A percentile compares a stretch with the other conserved stretches of the same genome.
These are phyloP conservation scores for Funneliformis mosseae DNA, from an alignment of 192 early-diverging fungal species.

Conservation along the genomic window DNA sequence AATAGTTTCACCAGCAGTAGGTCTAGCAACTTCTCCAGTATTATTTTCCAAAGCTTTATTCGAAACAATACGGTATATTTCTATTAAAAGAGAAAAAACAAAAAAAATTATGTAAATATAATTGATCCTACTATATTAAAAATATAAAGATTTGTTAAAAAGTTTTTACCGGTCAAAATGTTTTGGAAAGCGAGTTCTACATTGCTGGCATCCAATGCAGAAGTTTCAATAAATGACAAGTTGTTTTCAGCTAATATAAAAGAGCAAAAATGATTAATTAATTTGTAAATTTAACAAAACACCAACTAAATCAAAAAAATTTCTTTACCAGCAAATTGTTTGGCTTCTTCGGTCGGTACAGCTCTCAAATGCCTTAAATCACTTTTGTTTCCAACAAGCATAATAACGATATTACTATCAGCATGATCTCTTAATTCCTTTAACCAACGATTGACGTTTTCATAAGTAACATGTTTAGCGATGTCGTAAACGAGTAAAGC, in stretches of 20 bases:
- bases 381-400: conserved; percentile 99
- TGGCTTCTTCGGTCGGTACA: conserved; percentile 97
- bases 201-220: conserved; percentile 94
- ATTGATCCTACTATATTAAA: neutral
- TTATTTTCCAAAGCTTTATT: conserved; percentile 89
- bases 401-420: conserved; percentile 97
- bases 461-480: conserved; percentile 93
- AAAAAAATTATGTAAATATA: neutral
- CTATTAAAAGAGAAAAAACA: conserved; percentile 47
- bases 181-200: conserved; percentile 96
- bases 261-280: neutral
- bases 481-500: conserved; percentile 98
- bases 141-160: neutral
- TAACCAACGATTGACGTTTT: conserved; percentile 96
- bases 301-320: neutral
- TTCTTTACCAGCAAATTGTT: conserved; percentile 86
- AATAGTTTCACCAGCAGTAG: conserved; percentile 72
- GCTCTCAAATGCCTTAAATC: conserved; percentile 96
- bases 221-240: conserved; percentile 97
- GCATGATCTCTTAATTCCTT: conserved; percentile 98
- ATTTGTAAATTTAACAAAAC: neutral
- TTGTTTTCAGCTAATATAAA: conserved; percentile 75
- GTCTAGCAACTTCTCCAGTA: conserved; percentile 67
- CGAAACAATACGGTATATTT: conserved; percentile 96
- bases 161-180: conserved; percentile 83